Evolutionary conservation across 1,284 basidiomycete species (phyloP).

Genomic region (Prillingera fragicola): DNA sequence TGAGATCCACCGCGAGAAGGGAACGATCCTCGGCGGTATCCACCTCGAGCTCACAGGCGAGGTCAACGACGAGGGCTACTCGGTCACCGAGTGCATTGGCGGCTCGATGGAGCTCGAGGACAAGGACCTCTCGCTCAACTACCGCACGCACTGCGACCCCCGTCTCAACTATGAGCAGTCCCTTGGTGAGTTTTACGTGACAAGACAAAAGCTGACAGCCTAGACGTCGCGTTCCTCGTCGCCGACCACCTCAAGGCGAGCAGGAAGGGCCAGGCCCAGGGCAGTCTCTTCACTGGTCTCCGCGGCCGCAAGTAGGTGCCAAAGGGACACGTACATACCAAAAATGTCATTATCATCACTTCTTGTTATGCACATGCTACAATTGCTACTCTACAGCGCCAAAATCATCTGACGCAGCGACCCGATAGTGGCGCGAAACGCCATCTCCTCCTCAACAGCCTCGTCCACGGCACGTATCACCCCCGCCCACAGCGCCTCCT

Average conservation of each 20-base stretch:
- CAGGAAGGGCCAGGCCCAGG: constrained; percentile 38
- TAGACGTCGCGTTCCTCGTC: constrained; percentile 51
- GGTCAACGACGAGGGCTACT: constrained; percentile 83
- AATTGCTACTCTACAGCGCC: not conserved
- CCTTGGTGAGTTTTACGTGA: constrained; percentile 35
- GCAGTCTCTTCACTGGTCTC: constrained; percentile 36
- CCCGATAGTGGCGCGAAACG: not conserved
- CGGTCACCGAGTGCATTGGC: constrained; percentile 63
- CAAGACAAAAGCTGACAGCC: not conserved
- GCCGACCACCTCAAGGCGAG: constrained; percentile 47
- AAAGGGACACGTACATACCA: not conserved
- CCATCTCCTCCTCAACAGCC: constrained; percentile 13
- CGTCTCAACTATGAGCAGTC: constrained; percentile 55
- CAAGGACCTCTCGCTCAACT: constrained; percentile 53
- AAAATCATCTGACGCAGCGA: not conserved
- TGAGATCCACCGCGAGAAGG: constrained; percentile 66
- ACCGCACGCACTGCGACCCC: constrained; percentile 52
- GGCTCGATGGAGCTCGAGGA: constrained; percentile 56
- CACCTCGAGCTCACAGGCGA: constrained; percentile 97
- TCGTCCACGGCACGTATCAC: constrained; percentile 9
- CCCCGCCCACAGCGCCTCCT: constrained; percentile 10
- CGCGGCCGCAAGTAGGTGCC: too few species aligned
- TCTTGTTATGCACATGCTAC: not conserved
- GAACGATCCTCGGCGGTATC: constrained; percentile 82
- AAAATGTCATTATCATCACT: not conserved